phyloP scores from a whole-genome alignment of 345 rosid species.

The Eucalyptus marginata region DNA sequence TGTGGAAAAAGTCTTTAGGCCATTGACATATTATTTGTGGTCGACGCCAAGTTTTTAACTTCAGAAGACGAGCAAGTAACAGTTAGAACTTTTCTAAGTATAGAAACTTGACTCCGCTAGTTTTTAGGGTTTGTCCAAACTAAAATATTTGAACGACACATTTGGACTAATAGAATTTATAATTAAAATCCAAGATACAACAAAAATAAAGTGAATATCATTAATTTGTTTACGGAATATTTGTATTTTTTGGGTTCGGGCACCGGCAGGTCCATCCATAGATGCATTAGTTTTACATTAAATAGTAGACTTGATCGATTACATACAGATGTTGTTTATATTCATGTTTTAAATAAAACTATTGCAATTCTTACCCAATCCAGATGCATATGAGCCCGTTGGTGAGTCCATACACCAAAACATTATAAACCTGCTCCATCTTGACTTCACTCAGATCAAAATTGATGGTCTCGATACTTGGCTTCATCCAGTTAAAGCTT shows the following conservation, averaged over 20 bases:
- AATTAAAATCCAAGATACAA: background rate
- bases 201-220: background rate
- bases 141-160: background rate
- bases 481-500: background rate
- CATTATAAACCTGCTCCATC: background rate
- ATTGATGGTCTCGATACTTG: background rate
- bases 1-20: background rate
- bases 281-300: background rate
- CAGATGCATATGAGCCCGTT: background rate
- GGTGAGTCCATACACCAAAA: background rate
- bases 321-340: background rate
- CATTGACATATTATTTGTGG: background rate
- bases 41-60: background rate
- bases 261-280: background rate
- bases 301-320: background rate
- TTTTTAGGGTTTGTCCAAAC: background rate
- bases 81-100: background rate
- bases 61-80: background rate
- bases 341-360: background rate
- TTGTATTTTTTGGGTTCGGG: background rate
- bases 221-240: background rate
- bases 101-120: background rate
- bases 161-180: background rate
- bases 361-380: background rate
- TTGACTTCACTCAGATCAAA: background rate